Evolutionary conservation across 73 alveolate species (phyloP).

Genomic region (Symbiodinium pilosum): DNA sequence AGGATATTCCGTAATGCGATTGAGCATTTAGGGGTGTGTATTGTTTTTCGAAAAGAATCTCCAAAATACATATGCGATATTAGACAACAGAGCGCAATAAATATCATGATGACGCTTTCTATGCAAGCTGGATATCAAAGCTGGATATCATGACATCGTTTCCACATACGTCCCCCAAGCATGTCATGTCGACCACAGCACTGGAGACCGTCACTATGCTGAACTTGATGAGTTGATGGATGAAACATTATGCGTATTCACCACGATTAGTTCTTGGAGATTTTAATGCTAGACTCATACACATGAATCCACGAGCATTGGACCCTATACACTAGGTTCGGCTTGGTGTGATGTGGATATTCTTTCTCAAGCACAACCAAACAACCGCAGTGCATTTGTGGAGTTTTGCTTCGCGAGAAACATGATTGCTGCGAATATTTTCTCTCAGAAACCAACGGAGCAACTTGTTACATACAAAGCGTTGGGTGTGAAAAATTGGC

Average conservation of each 20-base stretch:
- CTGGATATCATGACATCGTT: not conserved
- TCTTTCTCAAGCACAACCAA: not conserved
- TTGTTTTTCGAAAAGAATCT: not conserved
- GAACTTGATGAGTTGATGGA: not conserved
- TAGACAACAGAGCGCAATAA: not conserved
- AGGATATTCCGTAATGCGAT: not conserved
- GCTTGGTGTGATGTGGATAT: not conserved
- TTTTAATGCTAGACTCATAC: not conserved
- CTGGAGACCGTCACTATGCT: not conserved
- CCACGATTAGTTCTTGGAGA: not conserved
- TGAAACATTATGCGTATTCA: not conserved
- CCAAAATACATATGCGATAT: not conserved
- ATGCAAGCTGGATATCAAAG: not conserved
- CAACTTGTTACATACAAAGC: not conserved
- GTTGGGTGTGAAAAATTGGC: not conserved
- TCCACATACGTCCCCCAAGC: conserved; percentile 39
- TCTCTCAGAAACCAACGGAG: not conserved
- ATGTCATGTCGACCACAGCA: not conserved
- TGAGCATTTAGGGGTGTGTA: not conserved
- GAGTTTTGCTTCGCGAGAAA: not conserved
- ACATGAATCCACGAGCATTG: not conserved
- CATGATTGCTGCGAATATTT: not conserved
- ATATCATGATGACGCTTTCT: not conserved
- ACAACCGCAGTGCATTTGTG: not conserved
- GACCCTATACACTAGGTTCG: not conserved